Conservation (phyloP, 2,329 filamentous ascomycete species). For the Metarhizium robertsii region DNA sequence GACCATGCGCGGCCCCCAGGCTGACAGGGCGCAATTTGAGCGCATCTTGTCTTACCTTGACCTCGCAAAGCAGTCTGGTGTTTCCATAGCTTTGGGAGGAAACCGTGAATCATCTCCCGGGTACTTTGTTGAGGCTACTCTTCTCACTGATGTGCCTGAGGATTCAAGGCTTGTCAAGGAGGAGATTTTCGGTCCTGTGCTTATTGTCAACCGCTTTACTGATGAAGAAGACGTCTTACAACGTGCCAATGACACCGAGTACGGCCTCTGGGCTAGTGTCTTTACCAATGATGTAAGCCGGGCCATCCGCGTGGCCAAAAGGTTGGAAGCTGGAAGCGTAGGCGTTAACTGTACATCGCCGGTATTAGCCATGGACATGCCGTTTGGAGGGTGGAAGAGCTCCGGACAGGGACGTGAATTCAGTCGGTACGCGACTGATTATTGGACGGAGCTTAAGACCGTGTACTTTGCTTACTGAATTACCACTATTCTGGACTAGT, state of each 20-base stretch:
- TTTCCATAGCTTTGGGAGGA: conserved; percentile 7
- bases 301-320: conserved; percentile 35
- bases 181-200: conserved; percentile 57
- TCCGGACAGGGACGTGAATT: conserved; percentile 5
- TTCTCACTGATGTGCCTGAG: conserved; percentile 18
- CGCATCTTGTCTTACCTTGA: conserved; percentile 36
- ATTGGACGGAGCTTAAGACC: no score
- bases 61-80: conserved; percentile 31
- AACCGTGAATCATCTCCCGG: conserved; percentile 10
- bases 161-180: conserved; percentile 41
- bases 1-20: conserved; percentile 35
- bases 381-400: conserved; percentile 15
- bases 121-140: conserved; percentile 19
- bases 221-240: conserved; percentile 22
- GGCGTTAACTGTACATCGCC: conserved; percentile 40
- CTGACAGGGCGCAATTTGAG: conserved; percentile 39
- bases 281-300: conserved; percentile 45
- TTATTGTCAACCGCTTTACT: conserved; percentile 39
- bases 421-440: no score
- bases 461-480: no score
- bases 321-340: conserved; percentile 50
- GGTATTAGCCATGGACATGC: conserved; percentile 9
- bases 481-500: no score
- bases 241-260: conserved; percentile 35
- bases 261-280: conserved; percentile 46